These are phyloP conservation scores for Zalerion maritima DNA, from an alignment of 495 filamentous ascomycete species.

Conservation along the genomic window DNA sequence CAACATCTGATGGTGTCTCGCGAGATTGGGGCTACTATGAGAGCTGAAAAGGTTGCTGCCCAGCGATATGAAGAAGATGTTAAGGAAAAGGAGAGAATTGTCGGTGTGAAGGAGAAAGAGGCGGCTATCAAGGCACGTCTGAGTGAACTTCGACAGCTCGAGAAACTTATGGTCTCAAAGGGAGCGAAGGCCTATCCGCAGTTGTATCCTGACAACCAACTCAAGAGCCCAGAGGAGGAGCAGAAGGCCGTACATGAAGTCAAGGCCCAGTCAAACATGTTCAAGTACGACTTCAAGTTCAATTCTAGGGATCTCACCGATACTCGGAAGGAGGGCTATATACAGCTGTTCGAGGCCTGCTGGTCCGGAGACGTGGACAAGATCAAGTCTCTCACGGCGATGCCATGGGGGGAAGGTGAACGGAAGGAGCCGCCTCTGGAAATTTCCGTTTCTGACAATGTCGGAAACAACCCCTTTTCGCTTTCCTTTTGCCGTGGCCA, in stretches of 20 bases:
- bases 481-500: conserved; percentile 52
- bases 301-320: conserved; percentile 41
- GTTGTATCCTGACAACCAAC: conserved; percentile 38
- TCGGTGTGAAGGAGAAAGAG: conserved; percentile 35
- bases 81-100: conserved; percentile 11
- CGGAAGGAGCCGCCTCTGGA: conserved; percentile 39
- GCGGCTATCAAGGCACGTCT: conserved; percentile 32
- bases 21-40: conserved; percentile 12
- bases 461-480: conserved; percentile 37
- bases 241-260: not conserved
- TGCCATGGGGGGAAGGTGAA: conserved; percentile 29
- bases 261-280: conserved; percentile 1
- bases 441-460: conserved; percentile 40
- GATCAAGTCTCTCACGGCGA: conserved; percentile 34
- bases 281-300: conserved; percentile 31
- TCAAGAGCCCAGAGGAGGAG: conserved; percentile 1
- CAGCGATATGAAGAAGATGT: conserved; percentile 15
- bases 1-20: conserved; percentile 31
- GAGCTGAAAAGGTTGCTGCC: conserved; percentile 7
- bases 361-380: conserved; percentile 50
- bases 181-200: conserved; percentile 52
- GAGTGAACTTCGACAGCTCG: conserved; percentile 35
- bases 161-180: conserved; percentile 33
- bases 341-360: conserved; percentile 50
- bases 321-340: conserved; percentile 36